These are phyloP conservation scores for Triticum dicoccoides DNA, from an alignment of 176 grass and related monocot genomes.

Conservation along the genomic window DNA sequence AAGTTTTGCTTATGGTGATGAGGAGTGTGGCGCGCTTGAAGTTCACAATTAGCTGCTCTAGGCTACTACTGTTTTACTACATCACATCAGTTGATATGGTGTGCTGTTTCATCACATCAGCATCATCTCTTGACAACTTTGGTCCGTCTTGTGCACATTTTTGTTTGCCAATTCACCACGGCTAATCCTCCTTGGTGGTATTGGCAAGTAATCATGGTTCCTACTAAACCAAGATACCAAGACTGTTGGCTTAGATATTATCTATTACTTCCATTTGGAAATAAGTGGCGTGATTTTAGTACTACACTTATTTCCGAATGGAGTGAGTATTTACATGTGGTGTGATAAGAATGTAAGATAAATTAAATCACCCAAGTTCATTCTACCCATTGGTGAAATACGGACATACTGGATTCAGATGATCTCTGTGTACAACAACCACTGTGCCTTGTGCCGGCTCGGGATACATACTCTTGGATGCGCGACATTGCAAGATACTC, in stretches of 20 bases:
- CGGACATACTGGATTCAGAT: neutral
- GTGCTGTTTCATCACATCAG: neutral
- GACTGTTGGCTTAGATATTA: neutral
- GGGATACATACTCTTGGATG: neutral
- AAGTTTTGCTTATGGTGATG: slow-evolving; percentile 36
- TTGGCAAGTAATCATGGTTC: neutral
- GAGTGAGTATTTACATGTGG: neutral
- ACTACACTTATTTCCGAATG: too few relatives aligned
- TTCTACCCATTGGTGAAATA: neutral
- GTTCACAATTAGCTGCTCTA: neutral
- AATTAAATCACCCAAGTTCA: neutral
- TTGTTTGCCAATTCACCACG: neutral
- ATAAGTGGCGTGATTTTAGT: too few relatives aligned
- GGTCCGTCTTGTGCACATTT: neutral
- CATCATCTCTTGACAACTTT: neutral
- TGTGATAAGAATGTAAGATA: neutral
- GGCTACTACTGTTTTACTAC: slow-evolving; percentile 13
- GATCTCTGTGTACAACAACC: neutral
- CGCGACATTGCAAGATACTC: neutral
- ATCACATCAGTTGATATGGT: neutral
- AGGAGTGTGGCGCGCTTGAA: neutral
- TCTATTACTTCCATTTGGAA: too few relatives aligned
- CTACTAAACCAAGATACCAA: neutral
- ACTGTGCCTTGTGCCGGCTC: neutral
- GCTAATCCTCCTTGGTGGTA: neutral